Evolutionary conservation across 2,329 filamentous ascomycete species (phyloP).

Genomic region (Colletotrichum cordylinicola): DNA sequence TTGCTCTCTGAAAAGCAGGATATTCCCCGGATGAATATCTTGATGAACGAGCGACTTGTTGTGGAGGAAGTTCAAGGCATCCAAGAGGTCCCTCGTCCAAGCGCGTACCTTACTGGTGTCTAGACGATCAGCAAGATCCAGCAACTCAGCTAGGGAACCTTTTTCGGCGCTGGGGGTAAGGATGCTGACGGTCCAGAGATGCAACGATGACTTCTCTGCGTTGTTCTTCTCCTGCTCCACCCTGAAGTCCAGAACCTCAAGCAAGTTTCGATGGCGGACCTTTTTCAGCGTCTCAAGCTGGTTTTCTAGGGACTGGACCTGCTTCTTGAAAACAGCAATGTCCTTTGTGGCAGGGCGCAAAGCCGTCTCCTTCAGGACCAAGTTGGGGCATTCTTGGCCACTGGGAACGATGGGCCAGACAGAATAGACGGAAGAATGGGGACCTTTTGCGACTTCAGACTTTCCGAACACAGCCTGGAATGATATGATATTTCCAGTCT

Average conservation of each 20-base stretch:
- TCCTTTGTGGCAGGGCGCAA: constrained; percentile 65
- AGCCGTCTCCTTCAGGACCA: constrained; percentile 76
- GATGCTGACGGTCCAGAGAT: constrained; percentile 74
- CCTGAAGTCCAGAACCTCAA: constrained; percentile 83
- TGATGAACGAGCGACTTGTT: constrained; percentile 84
- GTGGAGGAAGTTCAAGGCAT: constrained; percentile 88
- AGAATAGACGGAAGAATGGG: constrained; percentile 72
- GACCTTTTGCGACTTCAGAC: constrained; percentile 68
- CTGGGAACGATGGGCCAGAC: constrained; percentile 71
- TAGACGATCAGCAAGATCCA: constrained; percentile 79
- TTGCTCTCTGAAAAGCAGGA: constrained; percentile 75
- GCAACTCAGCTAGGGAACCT: constrained; percentile 80
- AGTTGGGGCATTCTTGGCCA: constrained; percentile 61
- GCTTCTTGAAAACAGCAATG: constrained; percentile 71
- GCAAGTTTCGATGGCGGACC: constrained; percentile 76
- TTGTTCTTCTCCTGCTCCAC: constrained; percentile 63
- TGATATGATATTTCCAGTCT: constrained; percentile 64
- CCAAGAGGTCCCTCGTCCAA: constrained; percentile 91
- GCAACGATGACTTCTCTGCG: constrained; percentile 38
- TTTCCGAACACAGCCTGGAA: constrained; percentile 78
- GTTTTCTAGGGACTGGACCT: constrained; percentile 77
- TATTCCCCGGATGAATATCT: constrained; percentile 79
- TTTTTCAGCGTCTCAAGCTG: constrained; percentile 78
- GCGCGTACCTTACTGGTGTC: constrained; percentile 78
- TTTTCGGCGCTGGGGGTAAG: constrained; percentile 81